Conservation (phyloP, 805 yeast species). For the Saccharomyces jurei region DNA sequence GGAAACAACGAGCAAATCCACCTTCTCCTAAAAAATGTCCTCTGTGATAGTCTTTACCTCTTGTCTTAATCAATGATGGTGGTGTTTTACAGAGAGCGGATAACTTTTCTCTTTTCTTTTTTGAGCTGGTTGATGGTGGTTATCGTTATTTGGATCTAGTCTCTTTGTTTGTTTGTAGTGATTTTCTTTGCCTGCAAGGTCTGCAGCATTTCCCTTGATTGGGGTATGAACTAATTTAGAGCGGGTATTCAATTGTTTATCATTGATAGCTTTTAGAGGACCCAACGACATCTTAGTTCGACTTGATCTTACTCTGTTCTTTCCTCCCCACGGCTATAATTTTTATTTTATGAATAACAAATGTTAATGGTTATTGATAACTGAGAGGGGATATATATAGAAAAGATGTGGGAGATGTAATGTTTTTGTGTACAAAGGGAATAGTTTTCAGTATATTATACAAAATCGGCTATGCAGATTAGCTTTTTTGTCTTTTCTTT, state of each 20-base stretch:
- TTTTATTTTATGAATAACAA: neutral
- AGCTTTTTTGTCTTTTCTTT: neutral
- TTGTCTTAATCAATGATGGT: conserved; percentile 82
- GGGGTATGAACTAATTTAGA: conserved; percentile 26
- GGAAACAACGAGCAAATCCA: conserved; percentile 97
- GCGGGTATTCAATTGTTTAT: conserved; percentile 29
- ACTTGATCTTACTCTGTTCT: neutral
- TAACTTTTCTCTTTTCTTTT: conserved; percentile 80
- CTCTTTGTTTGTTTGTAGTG: conserved; percentile 7
- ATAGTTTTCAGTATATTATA: neutral
- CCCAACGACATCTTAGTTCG: conserved; percentile 24
- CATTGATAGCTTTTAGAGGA: conserved; percentile 30
- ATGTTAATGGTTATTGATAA: neutral
- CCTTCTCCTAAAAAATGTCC: conserved; percentile 94
- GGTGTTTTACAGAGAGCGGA: conserved; percentile 93
- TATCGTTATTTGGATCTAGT: conserved; percentile 10
- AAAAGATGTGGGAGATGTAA: neutral
- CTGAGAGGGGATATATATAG: neutral
- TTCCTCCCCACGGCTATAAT: neutral
- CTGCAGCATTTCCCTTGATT: conserved; percentile 11
- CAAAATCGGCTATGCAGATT: neutral
- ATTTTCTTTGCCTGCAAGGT: conserved; percentile 10
- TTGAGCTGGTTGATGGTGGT: conserved; percentile 15
- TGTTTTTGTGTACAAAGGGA: neutral
- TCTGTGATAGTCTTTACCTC: conserved; percentile 85